Percentiles rank a stretch among this genome's conserved stretches.
phyloP scores from a whole-genome alignment of 2,329 filamentous ascomycete species.

The Hansfordia pulvinata region DNA sequence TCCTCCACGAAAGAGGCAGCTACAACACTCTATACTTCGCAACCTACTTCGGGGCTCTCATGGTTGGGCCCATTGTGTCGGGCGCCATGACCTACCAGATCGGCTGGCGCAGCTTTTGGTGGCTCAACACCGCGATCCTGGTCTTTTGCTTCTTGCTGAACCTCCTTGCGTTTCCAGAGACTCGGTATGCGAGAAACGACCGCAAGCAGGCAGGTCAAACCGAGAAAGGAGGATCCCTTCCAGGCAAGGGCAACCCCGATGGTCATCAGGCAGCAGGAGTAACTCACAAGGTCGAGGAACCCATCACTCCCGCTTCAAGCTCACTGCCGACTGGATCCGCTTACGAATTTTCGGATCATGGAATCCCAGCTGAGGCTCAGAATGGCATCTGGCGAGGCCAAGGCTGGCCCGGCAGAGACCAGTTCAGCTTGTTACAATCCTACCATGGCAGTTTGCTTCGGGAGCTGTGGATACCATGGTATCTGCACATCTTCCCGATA shows the following conservation, averaged over 20 bases:
- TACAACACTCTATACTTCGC: constrained; percentile 41
- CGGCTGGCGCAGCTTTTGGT: constrained; percentile 52
- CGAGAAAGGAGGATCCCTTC: too few species aligned
- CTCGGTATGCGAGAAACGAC: constrained; percentile 44
- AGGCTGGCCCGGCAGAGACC: constrained; percentile 36
- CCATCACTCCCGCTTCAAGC: too few species aligned
- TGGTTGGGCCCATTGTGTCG: constrained; percentile 26
- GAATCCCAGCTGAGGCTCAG: constrained; percentile 22
- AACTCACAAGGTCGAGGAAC: too few species aligned
- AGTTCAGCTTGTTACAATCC: constrained; percentile 39
- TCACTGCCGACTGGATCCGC: too few species aligned
- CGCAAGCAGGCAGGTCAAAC: too few species aligned
- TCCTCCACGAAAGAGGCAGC: constrained; percentile 49
- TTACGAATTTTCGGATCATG: too few species aligned
- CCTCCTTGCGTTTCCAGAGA: constrained; percentile 50
- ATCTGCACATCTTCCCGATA: constrained; percentile 48
- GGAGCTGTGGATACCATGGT: constrained; percentile 48
- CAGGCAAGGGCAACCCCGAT: too few species aligned
- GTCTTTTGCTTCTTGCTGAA: constrained; percentile 33
- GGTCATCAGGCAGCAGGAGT: too few species aligned
- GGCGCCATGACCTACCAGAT: constrained; percentile 45
- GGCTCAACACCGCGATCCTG: constrained; percentile 45
- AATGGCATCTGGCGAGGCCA: constrained; percentile 40
- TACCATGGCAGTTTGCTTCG: constrained; percentile 31
- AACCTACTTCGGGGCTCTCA: constrained; percentile 47